phyloP scores from a whole-genome alignment of 140 eudicot species.

The Senecio squalidus region DNA sequence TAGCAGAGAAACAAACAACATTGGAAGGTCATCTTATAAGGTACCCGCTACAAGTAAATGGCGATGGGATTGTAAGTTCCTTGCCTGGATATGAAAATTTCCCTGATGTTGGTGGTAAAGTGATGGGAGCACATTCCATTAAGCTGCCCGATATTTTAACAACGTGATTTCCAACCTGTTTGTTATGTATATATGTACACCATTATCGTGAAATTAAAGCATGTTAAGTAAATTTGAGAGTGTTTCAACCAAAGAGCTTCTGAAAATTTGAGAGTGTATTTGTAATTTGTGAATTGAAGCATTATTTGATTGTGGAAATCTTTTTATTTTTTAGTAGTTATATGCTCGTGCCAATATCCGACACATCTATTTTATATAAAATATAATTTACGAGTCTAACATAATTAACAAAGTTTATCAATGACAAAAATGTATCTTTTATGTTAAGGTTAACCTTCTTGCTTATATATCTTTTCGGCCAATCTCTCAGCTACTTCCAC shows the following conservation, averaged over 20 bases:
- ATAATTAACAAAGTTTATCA: background rate
- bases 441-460: slow-evolving; percentile 16
- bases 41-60: slow-evolving; percentile 68
- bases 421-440: background rate
- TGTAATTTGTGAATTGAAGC: background rate
- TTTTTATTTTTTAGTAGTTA: background rate
- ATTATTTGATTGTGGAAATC: background rate
- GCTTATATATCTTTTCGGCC: slow-evolving; percentile 40
- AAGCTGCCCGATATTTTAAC: slow-evolving; percentile 72
- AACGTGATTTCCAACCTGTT: slow-evolving; percentile 34
- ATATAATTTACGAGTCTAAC: too few species aligned
- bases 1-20: slow-evolving; percentile 26
- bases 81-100: slow-evolving; percentile 54
- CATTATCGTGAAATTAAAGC: background rate
- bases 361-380: too few species aligned
- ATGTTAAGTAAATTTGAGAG: background rate
- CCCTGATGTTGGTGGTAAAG: slow-evolving; percentile 90
- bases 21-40: slow-evolving; percentile 79
- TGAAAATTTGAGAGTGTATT: background rate
- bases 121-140: slow-evolving; percentile 63
- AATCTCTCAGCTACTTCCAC: slow-evolving; percentile 48
- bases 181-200: background rate
- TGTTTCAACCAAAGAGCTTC: background rate
- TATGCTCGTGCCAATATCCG: background rate
- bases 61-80: slow-evolving; percentile 58